Evolutionary conservation across 202 grass and related monocot species (phyloP).

Genomic region (Zizania palustris): DNA sequence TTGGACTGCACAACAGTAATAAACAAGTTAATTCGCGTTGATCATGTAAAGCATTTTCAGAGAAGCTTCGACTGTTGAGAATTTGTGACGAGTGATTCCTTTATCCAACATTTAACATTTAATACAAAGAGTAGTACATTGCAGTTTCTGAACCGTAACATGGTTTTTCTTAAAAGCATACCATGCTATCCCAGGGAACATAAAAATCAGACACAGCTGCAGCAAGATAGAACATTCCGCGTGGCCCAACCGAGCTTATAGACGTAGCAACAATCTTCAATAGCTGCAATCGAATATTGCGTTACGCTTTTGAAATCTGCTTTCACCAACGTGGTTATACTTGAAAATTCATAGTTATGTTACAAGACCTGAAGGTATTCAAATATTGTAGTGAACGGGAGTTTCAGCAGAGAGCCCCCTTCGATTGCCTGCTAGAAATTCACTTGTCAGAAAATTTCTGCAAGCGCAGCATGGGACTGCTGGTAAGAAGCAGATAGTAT

Average conservation of each 20-base stretch:
- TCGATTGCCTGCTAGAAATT: conserved; percentile 68
- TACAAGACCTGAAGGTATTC: conserved; percentile 90
- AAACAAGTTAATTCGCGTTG: not conserved
- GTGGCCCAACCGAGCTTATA: conserved; percentile 55
- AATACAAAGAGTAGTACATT: not conserved
- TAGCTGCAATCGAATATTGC: conserved; percentile 54
- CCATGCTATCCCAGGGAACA: conserved; percentile 93
- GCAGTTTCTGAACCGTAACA: not conserved
- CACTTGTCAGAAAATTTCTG: conserved; percentile 13
- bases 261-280: conserved; percentile 75
- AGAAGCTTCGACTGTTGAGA: not conserved
- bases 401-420: conserved; percentile 77
- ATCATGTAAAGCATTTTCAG: conserved; percentile 4
- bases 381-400: conserved; percentile 94
- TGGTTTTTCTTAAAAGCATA: conserved; percentile 37
- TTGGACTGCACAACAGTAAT: conserved; percentile 55
- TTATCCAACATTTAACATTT: not conserved
- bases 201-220: conserved; percentile 97
- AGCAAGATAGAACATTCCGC: conserved; percentile 88
- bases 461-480: not conserved
- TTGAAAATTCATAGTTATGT: not conserved
- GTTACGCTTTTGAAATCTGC: not conserved
- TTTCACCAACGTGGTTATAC: not conserved
- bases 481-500: not conserved
- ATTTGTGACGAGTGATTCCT: not conserved